These are phyloP conservation scores for Termitomyces heimii DNA, from an alignment of 768 basidiomycete genomes.

Conservation along the genomic window DNA sequence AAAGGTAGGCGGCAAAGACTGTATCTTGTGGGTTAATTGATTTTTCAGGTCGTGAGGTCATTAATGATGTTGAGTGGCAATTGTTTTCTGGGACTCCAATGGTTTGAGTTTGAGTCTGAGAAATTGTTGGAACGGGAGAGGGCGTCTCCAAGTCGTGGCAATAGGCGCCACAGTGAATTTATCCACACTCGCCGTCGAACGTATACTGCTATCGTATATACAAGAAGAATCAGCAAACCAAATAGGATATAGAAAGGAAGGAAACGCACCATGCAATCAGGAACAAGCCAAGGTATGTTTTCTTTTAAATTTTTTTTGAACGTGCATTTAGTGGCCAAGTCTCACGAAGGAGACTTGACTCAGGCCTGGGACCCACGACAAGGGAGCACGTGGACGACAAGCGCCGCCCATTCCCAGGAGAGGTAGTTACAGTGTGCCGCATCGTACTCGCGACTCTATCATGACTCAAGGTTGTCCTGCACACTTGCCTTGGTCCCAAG, in stretches of 20 bases:
- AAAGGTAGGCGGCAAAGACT: neutral
- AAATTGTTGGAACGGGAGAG: too few species aligned
- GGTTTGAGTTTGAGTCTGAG: too few species aligned
- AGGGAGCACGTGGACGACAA: conserved; percentile 17
- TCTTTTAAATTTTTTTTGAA: neutral
- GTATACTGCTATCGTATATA: neutral
- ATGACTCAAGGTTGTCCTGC: neutral
- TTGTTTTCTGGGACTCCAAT: too few species aligned
- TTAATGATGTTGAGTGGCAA: too few species aligned
- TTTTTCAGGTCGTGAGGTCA: neutral
- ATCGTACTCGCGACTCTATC: neutral
- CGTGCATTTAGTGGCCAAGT: conserved; percentile 16
- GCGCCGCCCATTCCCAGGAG: neutral
- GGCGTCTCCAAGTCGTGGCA: too few species aligned
- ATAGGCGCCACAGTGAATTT: neutral
- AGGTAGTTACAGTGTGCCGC: neutral
- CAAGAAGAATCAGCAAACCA: neutral
- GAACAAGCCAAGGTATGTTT: neutral
- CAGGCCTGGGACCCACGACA: conserved; percentile 18
- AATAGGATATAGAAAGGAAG: neutral
- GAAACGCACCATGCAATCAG: neutral
- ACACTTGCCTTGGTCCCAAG: neutral
- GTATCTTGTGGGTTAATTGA: neutral
- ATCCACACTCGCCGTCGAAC: neutral
- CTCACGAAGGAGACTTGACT: neutral